phyloP scores from a whole-genome alignment of 2,329 filamentous ascomycete genomes.

The Pseudogymnoascus destructans region DNA sequence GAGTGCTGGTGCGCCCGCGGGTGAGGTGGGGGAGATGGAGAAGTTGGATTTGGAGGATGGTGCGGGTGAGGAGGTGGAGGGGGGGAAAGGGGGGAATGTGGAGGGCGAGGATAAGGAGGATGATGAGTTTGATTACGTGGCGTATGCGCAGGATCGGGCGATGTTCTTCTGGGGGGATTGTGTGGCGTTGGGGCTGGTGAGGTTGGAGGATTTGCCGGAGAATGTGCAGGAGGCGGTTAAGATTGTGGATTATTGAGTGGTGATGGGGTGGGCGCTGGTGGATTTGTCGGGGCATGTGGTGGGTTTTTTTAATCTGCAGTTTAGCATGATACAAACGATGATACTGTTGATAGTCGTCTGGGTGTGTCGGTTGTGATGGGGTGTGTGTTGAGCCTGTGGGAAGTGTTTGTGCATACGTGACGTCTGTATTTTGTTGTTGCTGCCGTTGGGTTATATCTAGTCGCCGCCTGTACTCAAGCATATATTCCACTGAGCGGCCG shows the following conservation, averaged over 20 bases:
- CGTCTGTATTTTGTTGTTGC: no score
- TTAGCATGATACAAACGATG: slow-evolving; percentile 3
- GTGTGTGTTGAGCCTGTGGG: neutral
- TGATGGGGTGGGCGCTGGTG: neutral
- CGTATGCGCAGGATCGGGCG: slow-evolving; percentile 79
- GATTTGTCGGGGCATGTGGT: neutral
- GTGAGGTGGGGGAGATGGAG: slow-evolving; percentile 7
- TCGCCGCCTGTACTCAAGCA: no score
- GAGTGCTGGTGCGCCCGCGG: neutral
- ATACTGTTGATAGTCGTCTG: neutral
- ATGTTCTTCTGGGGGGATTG: slow-evolving; percentile 94
- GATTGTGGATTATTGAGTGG: slow-evolving; percentile 47
- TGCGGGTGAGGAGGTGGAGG: slow-evolving; percentile 14
- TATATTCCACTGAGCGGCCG: neutral
- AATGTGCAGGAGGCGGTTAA: slow-evolving; percentile 54
- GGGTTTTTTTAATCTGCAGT: neutral
- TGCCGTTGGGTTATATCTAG: no score
- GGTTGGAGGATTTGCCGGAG: slow-evolving; percentile 61
- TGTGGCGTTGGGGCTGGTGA: slow-evolving; percentile 61
- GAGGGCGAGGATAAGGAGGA: slow-evolving; percentile 27
- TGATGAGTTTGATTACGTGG: slow-evolving; percentile 85
- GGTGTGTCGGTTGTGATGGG: neutral
- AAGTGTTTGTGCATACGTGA: neutral
- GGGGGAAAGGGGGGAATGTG: slow-evolving; percentile 12
- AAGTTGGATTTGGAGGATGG: slow-evolving; percentile 18